Conservation (phyloP, 2,329 filamentous ascomycete genomes). For the Cordyceps tenuipes region DNA sequence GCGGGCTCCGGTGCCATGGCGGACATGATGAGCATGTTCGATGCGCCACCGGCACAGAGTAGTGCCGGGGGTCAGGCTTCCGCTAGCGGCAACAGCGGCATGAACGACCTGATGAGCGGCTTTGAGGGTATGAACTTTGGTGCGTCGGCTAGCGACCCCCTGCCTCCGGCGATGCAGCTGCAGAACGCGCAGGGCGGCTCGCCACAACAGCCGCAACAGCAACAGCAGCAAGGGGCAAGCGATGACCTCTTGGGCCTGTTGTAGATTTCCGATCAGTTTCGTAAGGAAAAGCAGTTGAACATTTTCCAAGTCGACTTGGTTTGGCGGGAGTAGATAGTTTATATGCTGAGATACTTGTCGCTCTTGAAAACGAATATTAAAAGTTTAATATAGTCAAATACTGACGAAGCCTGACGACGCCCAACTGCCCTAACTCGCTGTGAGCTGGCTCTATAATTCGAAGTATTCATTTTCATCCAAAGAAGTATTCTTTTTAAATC, state of each 20-base stretch:
- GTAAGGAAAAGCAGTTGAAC: constrained; percentile 1
- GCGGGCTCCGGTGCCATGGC: constrained; percentile 42
- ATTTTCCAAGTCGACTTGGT: no score
- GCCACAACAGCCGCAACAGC: constrained; percentile 12
- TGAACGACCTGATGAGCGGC: constrained; percentile 85
- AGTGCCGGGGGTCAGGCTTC: constrained; percentile 27
- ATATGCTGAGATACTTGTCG: not conserved
- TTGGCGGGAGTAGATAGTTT: not conserved
- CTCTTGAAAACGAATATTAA: not conserved
- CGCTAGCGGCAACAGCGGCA: constrained; percentile 42
- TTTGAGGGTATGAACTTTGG: constrained; percentile 75
- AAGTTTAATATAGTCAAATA: constrained; percentile 4
- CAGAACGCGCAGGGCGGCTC: constrained; percentile 26
- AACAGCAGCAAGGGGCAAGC: constrained; percentile 47
- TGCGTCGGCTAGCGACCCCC: constrained; percentile 49
- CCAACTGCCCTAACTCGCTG: not conserved
- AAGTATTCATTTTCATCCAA: not conserved
- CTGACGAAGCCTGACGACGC: not conserved
- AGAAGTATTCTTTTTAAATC: not conserved
- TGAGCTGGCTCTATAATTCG: not conserved
- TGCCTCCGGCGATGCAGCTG: constrained; percentile 55
- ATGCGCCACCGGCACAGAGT: constrained; percentile 48
- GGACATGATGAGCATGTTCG: constrained; percentile 63
- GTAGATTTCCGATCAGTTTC: constrained; percentile 20
- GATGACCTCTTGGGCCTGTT: constrained; percentile 49